These are phyloP conservation scores for Backusella australiensis DNA, from an alignment of 192 early-diverging fungal genomes.

Conservation along the genomic window DNA sequence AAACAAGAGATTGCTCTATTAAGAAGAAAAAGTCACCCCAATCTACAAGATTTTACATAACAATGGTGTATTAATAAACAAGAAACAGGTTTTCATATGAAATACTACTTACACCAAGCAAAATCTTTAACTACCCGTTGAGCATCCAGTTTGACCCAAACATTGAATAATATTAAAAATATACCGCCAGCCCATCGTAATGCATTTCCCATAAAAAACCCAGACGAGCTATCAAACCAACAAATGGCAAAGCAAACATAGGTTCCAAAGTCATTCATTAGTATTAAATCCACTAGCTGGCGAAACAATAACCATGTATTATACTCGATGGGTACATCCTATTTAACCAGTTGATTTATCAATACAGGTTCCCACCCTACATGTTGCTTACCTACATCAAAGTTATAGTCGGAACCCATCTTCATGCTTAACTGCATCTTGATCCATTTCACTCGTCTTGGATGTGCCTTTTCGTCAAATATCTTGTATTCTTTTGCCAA, in stretches of 20 bases:
- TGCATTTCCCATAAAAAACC: conserved; percentile 57
- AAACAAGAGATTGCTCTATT: conserved; percentile 80
- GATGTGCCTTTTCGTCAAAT: conserved; percentile 54
- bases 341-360: background rate
- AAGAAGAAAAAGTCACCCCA: conserved; percentile 99
- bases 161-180: conserved; percentile 82
- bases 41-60: conserved; percentile 45
- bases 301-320: conserved; percentile 95
- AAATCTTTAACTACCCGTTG: conserved; percentile 95
- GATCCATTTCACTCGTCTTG: conserved; percentile 53
- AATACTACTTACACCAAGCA: conserved; percentile 83
- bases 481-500: conserved; percentile 66
- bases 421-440: conserved; percentile 67
- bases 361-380: background rate
- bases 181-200: conserved; percentile 76
- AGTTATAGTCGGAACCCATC: conserved; percentile 75
- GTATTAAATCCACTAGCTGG: conserved; percentile 87
- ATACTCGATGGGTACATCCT: conserved; percentile 84
- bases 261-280: conserved; percentile 89
- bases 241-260: conserved; percentile 81
- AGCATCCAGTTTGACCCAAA: conserved; percentile 95
- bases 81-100: background rate
- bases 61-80: background rate
- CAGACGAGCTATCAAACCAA: conserved; percentile 67
- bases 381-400: conserved; percentile 54